Evolutionary conservation across 2,329 filamentous ascomycete genomes (phyloP).

Genomic region (Alternaria sp.): DNA sequence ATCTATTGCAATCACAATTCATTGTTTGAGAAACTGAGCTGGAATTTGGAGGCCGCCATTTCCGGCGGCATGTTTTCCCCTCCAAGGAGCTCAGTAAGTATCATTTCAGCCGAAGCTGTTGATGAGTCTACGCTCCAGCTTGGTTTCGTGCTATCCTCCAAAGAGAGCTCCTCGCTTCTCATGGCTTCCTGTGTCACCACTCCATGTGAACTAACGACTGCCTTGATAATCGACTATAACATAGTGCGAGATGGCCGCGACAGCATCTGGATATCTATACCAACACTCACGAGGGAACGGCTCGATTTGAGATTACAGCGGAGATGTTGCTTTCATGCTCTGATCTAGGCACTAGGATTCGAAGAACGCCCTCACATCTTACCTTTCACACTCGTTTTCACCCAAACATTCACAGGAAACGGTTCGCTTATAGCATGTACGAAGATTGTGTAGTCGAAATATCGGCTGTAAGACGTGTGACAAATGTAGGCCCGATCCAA

Average conservation of each 20-base stretch:
- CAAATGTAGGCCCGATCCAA: neutral
- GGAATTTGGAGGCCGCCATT: neutral
- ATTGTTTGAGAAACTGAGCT: neutral
- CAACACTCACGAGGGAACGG: neutral
- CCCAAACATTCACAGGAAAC: neutral
- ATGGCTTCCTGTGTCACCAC: neutral
- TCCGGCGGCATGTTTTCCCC: neutral
- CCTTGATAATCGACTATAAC: neutral
- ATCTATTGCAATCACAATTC: too few relatives aligned
- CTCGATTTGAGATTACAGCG: neutral
- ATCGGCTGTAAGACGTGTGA: neutral
- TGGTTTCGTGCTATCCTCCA: neutral
- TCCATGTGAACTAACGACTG: neutral
- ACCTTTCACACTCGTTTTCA: neutral
- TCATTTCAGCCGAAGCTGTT: neutral
- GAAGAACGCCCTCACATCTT: neutral
- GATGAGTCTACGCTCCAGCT: neutral
- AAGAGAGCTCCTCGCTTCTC: neutral
- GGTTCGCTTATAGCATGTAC: neutral
- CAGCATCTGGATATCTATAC: neutral
- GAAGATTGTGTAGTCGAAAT: neutral
- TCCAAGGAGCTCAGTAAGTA: neutral
- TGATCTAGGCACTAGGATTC: neutral
- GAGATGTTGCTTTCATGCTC: neutral
- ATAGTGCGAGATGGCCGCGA: too few relatives aligned